These are phyloP conservation scores for Naganishia albida DNA, from an alignment of 1,284 basidiomycete species.

Conservation along the genomic window DNA sequence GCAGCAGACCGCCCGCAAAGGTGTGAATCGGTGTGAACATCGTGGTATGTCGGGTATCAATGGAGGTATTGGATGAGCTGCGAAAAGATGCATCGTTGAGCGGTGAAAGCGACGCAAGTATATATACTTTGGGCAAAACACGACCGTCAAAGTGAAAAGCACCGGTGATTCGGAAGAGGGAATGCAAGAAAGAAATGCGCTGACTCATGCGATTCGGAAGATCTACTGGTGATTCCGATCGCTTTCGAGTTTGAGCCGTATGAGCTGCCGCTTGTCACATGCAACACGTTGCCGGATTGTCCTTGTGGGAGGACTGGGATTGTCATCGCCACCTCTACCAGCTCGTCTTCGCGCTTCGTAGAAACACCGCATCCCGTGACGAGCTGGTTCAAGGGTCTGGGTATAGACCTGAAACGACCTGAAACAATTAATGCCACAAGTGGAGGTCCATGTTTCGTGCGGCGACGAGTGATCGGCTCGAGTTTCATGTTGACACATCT, in stretches of 20 bases:
- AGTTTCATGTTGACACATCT: constrained; percentile 4
- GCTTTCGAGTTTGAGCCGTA: neutral
- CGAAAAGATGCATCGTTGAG: neutral
- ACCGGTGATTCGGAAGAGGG: constrained; percentile 1
- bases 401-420: too few species aligned
- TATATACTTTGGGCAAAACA: constrained; percentile 1
- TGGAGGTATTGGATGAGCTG: neutral
- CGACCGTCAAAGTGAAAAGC: too few species aligned
- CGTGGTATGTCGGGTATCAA: neutral
- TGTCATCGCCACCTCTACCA: too few species aligned
- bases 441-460: constrained; percentile 1
- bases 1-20: constrained; percentile 63
- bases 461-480: too few species aligned
- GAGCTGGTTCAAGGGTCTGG: too few species aligned
- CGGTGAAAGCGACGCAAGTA: neutral
- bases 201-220: constrained; percentile 12
- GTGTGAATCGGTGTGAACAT: constrained; percentile 61
- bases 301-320: neutral
- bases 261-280: neutral
- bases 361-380: too few species aligned
- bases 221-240: neutral
- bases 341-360: too few species aligned
- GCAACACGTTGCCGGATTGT: too few species aligned
- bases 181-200: neutral
- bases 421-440: neutral